Base-by-base conservation (phyloP, 1,284 basidiomycete species). In the Boletus semigastroideus region DNA sequence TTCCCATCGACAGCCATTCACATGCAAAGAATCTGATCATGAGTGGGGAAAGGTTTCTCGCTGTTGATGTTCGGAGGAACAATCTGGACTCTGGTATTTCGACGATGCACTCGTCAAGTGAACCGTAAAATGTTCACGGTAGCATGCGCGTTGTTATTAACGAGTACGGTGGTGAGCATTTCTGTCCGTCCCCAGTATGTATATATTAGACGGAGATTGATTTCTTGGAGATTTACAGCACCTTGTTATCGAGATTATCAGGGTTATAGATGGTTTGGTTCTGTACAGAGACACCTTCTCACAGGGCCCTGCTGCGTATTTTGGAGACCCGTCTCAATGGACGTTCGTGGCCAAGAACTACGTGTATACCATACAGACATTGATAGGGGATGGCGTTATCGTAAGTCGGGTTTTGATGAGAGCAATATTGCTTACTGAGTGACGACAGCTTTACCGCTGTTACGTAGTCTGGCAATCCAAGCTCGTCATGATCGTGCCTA, bases 311-410 rank as follows among this genome's bases (percentile, higher is more conserved):
- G 19, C 20, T n/a, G 46, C 13, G 1, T 51, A 27, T 34, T 51
- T 51, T 16, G 2, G 30, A 6, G 17, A 51, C 17, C 17, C 40
- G 13, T 49, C 49, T 7, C 49, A 51, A n/a, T 49, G 49, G 46
- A 49, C 49, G 14, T 51, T 34, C 27, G 46, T 51, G 16, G 13
- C 38, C 31, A 51, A 51, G 38, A 50, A 34, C 20, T 22, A 12
- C 16, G 10, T 51, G 33, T 51, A 19, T 12, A 25, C 33, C 19
- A 48, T 58, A 10, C 70, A 73, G 40, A 70, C 70, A 0, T 56
- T 70, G 17, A 56, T 72, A 33, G 66, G 69, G 1, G 70, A 72
- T 20, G 63, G 60, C 11, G 65, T 70, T 3, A 54, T 73, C 13
- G 70, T 71, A 30, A 55, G 66, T 61, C 20, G 33, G 25, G 17